These are phyloP conservation scores for Chytridiales sp. DNA, from an alignment of 371 early-diverging fungal genomes.

Conservation along the genomic window DNA sequence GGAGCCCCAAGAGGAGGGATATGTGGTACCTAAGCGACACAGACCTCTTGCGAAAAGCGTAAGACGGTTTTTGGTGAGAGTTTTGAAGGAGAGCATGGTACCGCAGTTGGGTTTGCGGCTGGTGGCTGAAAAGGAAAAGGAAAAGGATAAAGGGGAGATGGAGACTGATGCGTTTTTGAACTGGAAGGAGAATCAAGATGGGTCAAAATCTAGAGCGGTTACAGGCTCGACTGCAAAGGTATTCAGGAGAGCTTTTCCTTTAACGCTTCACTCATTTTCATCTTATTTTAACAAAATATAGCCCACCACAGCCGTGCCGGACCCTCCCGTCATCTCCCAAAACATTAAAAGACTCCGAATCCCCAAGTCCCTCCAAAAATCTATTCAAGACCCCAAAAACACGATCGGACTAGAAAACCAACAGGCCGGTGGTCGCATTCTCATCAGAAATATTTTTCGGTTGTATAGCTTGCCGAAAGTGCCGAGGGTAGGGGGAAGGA, in stretches of 20 bases:
- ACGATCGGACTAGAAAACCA: conserved; percentile 9
- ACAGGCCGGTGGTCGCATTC: conserved; percentile 13
- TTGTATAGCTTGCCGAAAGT: conserved; percentile 17
- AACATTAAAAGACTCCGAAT: conserved; percentile 3
- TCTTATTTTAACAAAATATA: not conserved
- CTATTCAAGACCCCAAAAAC: conserved; percentile 10
- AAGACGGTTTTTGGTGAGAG: conserved; percentile 14
- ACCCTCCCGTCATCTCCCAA: no score
- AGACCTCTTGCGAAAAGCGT: conserved; percentile 11
- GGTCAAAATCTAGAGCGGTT: no score
- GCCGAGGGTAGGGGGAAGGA: conserved; percentile 13
- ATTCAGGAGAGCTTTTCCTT: conserved; percentile 7
- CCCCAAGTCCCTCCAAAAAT: conserved; percentile 1
- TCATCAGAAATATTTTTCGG: conserved; percentile 13
- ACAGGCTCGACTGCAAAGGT: not conserved
- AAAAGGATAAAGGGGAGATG: not conserved
- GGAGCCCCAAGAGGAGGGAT: not conserved
- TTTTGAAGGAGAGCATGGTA: conserved; percentile 7
- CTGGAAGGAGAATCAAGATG: not conserved
- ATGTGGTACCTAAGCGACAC: conserved; percentile 11
- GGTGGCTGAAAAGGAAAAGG: not conserved
- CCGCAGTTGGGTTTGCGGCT: conserved; percentile 8
- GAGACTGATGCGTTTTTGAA: not conserved
- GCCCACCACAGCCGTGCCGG: conserved; percentile 6
- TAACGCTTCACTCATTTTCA: conserved; percentile 5